Base-by-base conservation (phyloP, 257 asterid species). In the Ilex asprella region DNA sequence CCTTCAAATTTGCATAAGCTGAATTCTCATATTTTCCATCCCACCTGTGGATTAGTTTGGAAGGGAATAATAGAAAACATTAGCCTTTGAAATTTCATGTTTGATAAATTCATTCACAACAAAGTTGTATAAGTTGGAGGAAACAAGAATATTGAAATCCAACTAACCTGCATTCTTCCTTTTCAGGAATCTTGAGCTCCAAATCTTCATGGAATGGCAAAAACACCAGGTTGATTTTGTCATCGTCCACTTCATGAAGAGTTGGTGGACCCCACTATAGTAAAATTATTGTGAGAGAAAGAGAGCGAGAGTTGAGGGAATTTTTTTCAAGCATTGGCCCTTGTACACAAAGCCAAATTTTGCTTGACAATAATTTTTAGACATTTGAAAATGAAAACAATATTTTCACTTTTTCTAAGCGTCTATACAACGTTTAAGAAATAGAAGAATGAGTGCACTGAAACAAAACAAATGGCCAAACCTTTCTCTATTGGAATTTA, bases 251-350 rank as follows among this genome's bases (percentile, higher is more conserved):
- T 35, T 69, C 75, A 31, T 82, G 89, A 44, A 86, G 79, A 32
- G 73, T 81, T 14, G 85, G 59, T 43, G 98, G 95, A 6, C 86
- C 82, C 96, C 96, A 91, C 96, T 91, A 76, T 61, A 74, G 50
- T 49, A 16, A 35, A 31, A 55, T 54, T 59, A 27, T 63, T 16
- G 27, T 21, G 27, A 21, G 27, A 21, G 27, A 64, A 64, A 27
- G 32, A 12, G 61, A 43, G 10, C 43, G 39, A 32, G 44, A 30
- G 58, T 21, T 58, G 50, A 58, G 50, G 51, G 30, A 32, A 14
- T 21, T 21, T 21, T 21, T 21, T 21, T 21, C 27, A 21, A 21
- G 27, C 27, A 21, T 21, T 21, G 27, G 27, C 27, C 27, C 27
- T 21, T 21, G 27, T 21, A 21, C 27, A 21, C 27, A 21, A 21